Conservation (phyloP, 768 basidiomycete species). For the Sarcodon aspratus region DNA sequence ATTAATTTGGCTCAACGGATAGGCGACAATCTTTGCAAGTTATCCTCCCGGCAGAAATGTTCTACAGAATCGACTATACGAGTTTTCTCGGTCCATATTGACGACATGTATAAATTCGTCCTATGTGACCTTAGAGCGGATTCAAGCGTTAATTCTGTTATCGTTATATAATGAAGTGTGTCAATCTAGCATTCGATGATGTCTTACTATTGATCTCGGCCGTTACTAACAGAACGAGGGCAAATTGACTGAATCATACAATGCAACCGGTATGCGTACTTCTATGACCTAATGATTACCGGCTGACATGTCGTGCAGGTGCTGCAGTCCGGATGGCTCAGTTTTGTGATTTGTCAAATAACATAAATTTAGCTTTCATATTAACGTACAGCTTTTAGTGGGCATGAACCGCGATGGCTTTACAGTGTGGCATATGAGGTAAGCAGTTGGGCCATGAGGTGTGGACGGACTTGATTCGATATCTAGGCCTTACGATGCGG, state of each 20-base stretch:
- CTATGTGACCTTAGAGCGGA: constrained; percentile 9
- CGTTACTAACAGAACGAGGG: constrained; percentile 5
- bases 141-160: constrained; percentile 10
- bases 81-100: constrained; percentile 9
- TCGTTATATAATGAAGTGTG: constrained; percentile 1
- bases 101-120: constrained; percentile 4
- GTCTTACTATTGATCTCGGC: background rate
- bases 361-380: background rate
- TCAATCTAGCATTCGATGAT: background rate
- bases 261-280: background rate
- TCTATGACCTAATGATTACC: background rate
- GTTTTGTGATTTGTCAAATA: constrained; percentile 5
- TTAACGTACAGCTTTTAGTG: constrained; percentile 2
- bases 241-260: constrained; percentile 1
- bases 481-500: constrained; percentile 8
- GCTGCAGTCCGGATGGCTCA: constrained; percentile 14
- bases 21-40: constrained; percentile 9
- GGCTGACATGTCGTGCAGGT: background rate
- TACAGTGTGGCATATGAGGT: constrained; percentile 9
- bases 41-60: constrained; percentile 10
- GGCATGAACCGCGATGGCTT: constrained; percentile 12
- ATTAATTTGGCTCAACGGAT: background rate
- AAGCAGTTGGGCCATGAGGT: no score
- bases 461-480: no score
- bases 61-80: constrained; percentile 7